phyloP scores from a whole-genome alignment of 2,329 filamentous ascomycete genomes.

The Monilinia fructicola region DNA sequence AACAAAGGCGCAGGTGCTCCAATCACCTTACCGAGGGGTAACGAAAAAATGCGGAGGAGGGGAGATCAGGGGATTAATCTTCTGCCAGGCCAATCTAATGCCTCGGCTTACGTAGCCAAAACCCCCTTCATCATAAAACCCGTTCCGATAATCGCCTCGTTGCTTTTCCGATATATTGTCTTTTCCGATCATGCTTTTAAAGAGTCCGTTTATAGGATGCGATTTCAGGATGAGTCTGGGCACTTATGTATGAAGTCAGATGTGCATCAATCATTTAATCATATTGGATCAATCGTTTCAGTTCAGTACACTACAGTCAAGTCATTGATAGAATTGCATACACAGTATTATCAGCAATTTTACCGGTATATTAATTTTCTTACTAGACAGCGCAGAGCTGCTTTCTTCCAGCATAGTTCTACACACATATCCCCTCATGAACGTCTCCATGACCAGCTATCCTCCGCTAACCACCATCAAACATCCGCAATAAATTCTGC shows the following conservation, averaged over 20 bases:
- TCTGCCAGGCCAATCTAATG: background rate
- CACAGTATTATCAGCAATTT: background rate
- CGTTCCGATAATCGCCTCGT: conserved; percentile 4
- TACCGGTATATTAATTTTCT: conserved; percentile 13
- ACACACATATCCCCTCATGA: conserved; percentile 2
- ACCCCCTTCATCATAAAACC: conserved; percentile 3
- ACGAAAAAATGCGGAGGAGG: conserved; percentile 1
- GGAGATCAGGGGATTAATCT: background rate
- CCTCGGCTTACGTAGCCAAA: background rate
- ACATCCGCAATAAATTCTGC: background rate
- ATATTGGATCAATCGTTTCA: background rate
- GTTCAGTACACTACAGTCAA: background rate
- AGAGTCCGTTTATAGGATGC: conserved; percentile 7
- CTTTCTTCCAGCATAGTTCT: background rate
- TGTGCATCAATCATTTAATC: background rate
- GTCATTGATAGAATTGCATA: conserved; percentile 1
- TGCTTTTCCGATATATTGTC: background rate
- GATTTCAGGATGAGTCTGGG: conserved; percentile 2
- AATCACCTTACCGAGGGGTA: background rate
- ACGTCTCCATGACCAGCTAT: background rate
- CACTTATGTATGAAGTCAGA: background rate
- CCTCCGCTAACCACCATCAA: background rate
- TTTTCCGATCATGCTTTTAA: conserved; percentile 13
- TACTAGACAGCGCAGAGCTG: background rate
- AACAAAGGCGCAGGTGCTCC: background rate